Evolutionary conservation across 108 stramenopile species (phyloP).

Genomic region (Pseudonitzschia pungens): DNA sequence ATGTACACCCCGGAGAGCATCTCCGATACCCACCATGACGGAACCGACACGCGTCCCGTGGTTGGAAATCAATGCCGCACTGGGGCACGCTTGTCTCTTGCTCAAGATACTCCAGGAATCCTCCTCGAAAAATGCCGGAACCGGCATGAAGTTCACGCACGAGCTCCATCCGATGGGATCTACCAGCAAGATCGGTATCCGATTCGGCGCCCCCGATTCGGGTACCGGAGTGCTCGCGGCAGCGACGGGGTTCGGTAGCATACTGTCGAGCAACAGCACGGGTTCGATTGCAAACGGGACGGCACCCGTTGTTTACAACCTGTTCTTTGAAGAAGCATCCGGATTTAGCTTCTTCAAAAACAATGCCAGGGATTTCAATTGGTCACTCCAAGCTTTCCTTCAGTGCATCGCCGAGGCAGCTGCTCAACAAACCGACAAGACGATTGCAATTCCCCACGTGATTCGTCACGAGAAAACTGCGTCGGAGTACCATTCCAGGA

Average conservation of each 20-base stretch:
- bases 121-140: conserved; percentile 13
- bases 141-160: conserved; percentile 57
- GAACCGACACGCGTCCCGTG: conserved; percentile 51
- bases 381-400: conserved; percentile 57
- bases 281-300: background rate
- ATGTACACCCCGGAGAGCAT: background rate
- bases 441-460: conserved; percentile 65
- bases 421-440: conserved; percentile 57
- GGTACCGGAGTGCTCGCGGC: background rate
- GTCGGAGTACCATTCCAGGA: conserved; percentile 12
- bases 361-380: conserved; percentile 78
- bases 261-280: conserved; percentile 4
- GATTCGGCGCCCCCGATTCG: conserved; percentile 15
- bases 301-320: conserved; percentile 32
- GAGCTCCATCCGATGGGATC: conserved; percentile 67
- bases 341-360: conserved; percentile 35
- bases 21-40: background rate
- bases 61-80: conserved; percentile 82
- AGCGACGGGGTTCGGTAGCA: conserved; percentile 12
- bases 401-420: conserved; percentile 66
- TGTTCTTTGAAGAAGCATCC: conserved; percentile 40
- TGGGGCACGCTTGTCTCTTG: conserved; percentile 74
- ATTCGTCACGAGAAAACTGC: conserved; percentile 35
- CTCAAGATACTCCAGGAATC: conserved; percentile 54
- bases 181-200: conserved; percentile 71